Percentiles rank a stretch among this genome's conserved stretches.
These are phyloP conservation scores for Albifimbria verrucaria DNA, from an alignment of 2,329 filamentous ascomycete species.

Conservation along the genomic window DNA sequence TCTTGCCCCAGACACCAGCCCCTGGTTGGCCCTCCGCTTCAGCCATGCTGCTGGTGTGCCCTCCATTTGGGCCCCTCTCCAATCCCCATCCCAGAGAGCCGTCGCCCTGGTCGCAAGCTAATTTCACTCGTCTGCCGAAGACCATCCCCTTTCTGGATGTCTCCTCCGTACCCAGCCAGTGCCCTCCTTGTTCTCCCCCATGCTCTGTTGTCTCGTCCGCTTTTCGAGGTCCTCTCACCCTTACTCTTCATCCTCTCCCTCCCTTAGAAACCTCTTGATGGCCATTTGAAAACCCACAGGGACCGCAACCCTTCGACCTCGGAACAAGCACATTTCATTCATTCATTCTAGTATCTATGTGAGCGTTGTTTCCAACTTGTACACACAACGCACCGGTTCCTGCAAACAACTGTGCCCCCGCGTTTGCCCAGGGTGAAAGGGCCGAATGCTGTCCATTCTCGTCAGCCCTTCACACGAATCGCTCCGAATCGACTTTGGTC, in stretches of 20 bases:
- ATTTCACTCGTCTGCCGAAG: background rate
- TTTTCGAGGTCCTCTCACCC: background rate
- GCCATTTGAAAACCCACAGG: no score
- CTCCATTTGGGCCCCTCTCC: background rate
- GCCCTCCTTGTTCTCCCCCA: background rate
- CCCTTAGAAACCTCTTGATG: background rate
- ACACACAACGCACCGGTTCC: conserved; percentile 7
- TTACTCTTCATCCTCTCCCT: background rate
- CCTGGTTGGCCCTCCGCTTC: background rate
- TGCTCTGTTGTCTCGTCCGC: background rate
- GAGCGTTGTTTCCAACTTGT: conserved; percentile 4
- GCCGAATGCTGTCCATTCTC: conserved; percentile 33
- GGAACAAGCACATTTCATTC: no score
- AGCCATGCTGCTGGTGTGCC: background rate
- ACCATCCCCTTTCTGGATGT: background rate
- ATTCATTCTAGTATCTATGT: no score
- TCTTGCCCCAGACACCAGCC: background rate
- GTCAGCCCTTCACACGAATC: conserved; percentile 17
- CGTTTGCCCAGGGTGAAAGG: conserved; percentile 31
- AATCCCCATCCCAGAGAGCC: background rate
- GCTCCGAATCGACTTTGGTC: conserved; percentile 18
- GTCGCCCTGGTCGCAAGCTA: background rate
- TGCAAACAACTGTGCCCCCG: conserved; percentile 20
- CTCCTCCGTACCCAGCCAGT: background rate
- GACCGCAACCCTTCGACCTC: no score